These are phyloP conservation scores for Luffa aegyptiaca DNA, from an alignment of 306 rosid species.

Conservation along the genomic window DNA sequence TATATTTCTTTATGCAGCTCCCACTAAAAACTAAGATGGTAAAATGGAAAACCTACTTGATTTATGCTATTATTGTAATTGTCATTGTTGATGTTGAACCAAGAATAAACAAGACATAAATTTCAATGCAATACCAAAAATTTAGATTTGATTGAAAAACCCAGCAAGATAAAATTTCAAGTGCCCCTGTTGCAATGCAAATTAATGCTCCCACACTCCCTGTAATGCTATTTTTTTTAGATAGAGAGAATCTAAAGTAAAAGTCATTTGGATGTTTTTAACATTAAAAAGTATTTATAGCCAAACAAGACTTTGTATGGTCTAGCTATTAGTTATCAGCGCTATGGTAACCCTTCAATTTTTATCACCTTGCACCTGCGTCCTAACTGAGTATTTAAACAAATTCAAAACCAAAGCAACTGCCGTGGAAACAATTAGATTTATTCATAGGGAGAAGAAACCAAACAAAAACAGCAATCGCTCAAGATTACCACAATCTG, in stretches of 20 bases:
- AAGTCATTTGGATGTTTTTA: neutral
- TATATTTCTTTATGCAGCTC: neutral
- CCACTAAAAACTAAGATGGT: neutral
- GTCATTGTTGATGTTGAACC: neutral
- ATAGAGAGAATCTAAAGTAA: neutral
- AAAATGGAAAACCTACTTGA: neutral
- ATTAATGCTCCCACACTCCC: neutral
- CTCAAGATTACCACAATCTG: neutral
- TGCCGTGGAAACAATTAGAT: neutral
- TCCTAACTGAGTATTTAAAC: neutral
- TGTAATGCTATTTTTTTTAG: neutral
- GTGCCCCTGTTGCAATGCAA: neutral
- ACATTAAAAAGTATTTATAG: neutral
- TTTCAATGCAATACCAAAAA: neutral
- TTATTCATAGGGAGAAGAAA: neutral
- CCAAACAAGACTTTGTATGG: neutral
- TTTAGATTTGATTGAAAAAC: neutral
- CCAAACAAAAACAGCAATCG: neutral
- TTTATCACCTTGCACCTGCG: neutral
- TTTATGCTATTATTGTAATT: neutral
- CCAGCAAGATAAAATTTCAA: neutral
- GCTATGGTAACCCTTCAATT: neutral
- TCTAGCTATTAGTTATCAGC: neutral
- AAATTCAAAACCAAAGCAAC: neutral
- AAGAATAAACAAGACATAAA: neutral